Evolutionary conservation across 139 green algal genomes (phyloP).

Genomic region (Asterochloris sp.): DNA sequence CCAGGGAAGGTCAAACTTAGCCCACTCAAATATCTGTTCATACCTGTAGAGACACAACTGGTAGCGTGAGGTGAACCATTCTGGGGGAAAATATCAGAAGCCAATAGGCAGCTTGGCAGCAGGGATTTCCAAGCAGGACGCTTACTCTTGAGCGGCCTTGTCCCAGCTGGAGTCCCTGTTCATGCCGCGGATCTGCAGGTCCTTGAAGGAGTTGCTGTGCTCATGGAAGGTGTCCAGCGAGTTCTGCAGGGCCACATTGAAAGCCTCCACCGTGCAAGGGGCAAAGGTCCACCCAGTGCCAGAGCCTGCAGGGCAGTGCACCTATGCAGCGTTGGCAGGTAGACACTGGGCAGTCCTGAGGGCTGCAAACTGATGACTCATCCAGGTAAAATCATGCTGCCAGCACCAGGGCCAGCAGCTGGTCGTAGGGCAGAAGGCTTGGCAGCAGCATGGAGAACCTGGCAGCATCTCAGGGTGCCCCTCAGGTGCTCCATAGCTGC

Average conservation of each 20-base stretch:
- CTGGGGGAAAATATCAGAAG: no score
- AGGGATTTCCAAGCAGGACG: no score
- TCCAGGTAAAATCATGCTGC: not conserved
- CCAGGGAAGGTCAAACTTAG: slow-evolving; percentile 53
- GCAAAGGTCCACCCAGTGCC: slow-evolving; percentile 69
- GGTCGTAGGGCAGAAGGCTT: not conserved
- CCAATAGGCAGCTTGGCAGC: no score
- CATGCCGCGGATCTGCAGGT: slow-evolving; percentile 76
- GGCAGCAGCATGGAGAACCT: not conserved
- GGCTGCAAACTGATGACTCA: not conserved
- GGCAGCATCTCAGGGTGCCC: no score
- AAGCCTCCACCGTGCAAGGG: slow-evolving; percentile 47
- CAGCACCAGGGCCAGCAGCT: not conserved
- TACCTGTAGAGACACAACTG: slow-evolving; percentile 15
- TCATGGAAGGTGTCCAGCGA: slow-evolving; percentile 54
- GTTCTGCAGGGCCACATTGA: slow-evolving; percentile 47
- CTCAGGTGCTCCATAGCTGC: no score
- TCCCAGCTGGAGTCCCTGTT: slow-evolving; percentile 73
- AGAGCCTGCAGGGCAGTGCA: slow-evolving; percentile 13
- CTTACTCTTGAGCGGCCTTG: slow-evolving; percentile 62
- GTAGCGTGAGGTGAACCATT: no score
- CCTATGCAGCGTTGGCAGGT: no score
- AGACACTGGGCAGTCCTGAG: no score
- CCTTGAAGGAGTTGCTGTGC: slow-evolving; percentile 50
- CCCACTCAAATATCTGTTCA: slow-evolving; percentile 71